These are phyloP conservation scores for Rusavskia elegans DNA, from an alignment of 495 filamentous ascomycete species.

Conservation along the genomic window DNA sequence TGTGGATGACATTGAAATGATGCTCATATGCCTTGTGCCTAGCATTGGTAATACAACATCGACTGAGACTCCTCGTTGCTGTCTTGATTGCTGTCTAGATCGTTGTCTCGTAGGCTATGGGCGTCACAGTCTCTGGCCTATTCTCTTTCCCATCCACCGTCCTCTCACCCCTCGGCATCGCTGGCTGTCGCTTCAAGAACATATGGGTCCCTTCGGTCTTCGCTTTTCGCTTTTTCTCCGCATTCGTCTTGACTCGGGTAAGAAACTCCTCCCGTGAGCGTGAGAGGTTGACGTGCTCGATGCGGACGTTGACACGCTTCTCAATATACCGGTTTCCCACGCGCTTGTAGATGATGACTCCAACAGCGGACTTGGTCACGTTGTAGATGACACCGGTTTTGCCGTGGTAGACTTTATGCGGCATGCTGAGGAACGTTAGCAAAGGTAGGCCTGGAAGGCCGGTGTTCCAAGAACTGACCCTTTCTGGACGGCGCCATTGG, in stretches of 20 bases:
- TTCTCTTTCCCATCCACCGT: conserved; percentile 61
- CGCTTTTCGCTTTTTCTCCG: conserved; percentile 75
- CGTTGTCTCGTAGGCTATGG: conserved; percentile 92
- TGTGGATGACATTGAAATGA: background rate
- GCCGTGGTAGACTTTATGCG: conserved; percentile 97
- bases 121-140: conserved; percentile 77
- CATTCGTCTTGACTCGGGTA: conserved; percentile 89
- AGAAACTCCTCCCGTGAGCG: conserved; percentile 92
- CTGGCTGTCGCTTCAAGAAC: conserved; percentile 82
- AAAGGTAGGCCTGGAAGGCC: background rate
- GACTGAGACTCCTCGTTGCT: background rate
- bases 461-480: conserved; percentile 43
- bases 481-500: conserved; percentile 96
- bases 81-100: conserved; percentile 41
- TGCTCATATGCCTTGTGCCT: background rate
- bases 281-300: conserved; percentile 92
- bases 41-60: background rate
- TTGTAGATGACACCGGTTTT: conserved; percentile 98
- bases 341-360: conserved; percentile 97
- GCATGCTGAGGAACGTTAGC: conserved; percentile 49
- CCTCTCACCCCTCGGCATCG: conserved; percentile 60
- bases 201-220: conserved; percentile 75
- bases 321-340: conserved; percentile 97
- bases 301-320: conserved; percentile 97
- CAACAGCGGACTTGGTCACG: conserved; percentile 87